Conservation (phyloP, 1,284 basidiomycete genomes). For the Rhodotorula sp. region DNA sequence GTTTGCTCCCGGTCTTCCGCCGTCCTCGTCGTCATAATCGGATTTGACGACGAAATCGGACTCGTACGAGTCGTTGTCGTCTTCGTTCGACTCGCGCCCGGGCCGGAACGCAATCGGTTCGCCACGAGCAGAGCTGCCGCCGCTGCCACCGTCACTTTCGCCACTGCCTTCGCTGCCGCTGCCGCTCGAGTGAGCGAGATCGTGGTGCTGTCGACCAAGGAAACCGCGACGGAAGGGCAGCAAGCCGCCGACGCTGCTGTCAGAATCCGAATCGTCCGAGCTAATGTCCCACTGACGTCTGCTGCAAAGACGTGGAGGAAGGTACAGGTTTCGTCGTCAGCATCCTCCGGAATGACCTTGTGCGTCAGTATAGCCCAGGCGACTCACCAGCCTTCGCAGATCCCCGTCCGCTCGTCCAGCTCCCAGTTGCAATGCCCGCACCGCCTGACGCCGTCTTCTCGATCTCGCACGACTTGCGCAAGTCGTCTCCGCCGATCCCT, state of each 20-base stretch:
- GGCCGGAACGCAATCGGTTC: not conserved
- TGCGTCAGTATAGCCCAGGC: not conserved
- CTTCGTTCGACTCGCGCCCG: not conserved
- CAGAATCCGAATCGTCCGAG: not conserved
- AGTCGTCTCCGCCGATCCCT: conserved; percentile 17
- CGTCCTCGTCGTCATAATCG: not conserved
- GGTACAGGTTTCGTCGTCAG: not conserved
- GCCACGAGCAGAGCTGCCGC: conserved; percentile 3
- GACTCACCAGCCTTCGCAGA: conserved; percentile 36
- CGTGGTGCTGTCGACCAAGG: conserved; percentile 7
- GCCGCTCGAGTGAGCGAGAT: conserved; percentile 1
- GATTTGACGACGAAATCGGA: conserved; percentile 9
- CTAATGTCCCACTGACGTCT: conserved; percentile 18
- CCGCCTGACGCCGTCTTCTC: conserved; percentile 34
- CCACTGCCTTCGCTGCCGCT: not conserved
- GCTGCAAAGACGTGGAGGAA: not conserved
- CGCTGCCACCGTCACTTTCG: not conserved
- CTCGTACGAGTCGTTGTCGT: not conserved
- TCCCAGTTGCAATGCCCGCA: conserved; percentile 40
- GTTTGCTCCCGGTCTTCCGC: not conserved
- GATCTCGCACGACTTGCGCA: conserved; percentile 26
- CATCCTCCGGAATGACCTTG: not conserved
- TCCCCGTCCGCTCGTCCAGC: conserved; percentile 27
- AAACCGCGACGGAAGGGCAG: not conserved
- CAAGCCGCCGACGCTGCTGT: not conserved